phyloP scores from a whole-genome alignment of 2,329 filamentous ascomycete genomes.

The Epicoccum nigrum region DNA sequence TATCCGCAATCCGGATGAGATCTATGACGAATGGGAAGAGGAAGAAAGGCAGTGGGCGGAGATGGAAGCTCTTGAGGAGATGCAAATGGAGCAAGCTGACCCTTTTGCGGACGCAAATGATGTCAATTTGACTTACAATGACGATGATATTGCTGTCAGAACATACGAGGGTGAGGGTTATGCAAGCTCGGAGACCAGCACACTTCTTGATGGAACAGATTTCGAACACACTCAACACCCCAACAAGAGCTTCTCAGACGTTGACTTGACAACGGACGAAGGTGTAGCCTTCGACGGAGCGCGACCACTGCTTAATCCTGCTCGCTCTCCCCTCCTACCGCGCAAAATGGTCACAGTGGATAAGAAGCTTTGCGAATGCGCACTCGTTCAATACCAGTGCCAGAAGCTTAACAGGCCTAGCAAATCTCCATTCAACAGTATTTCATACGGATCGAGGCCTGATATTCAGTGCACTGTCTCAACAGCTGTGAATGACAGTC shows the following conservation, averaged over 20 bases:
- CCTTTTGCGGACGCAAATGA: conserved; percentile 10
- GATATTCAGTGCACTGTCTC: conserved; percentile 16
- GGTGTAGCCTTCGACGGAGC: not conserved
- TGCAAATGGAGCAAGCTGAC: conserved; percentile 16
- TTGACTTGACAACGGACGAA: conserved; percentile 10
- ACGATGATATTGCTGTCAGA: not conserved
- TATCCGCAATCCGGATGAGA: conserved; percentile 33
- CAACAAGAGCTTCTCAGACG: conserved; percentile 10
- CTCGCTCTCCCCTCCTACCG: not conserved
- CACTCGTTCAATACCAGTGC: conserved; percentile 23
- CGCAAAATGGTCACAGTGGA: not conserved
- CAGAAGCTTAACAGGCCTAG: conserved; percentile 4
- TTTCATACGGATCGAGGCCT: conserved; percentile 22
- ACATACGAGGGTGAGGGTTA: conserved; percentile 11
- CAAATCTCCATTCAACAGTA: conserved; percentile 16
- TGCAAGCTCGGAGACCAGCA: conserved; percentile 27
- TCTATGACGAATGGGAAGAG: conserved; percentile 28
- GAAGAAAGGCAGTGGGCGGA: conserved; percentile 23
- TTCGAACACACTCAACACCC: not conserved
- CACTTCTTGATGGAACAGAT: conserved; percentile 25
- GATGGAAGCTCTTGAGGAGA: conserved; percentile 11
- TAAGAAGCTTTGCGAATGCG: conserved; percentile 23
- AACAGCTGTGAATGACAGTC: conserved; percentile 1
- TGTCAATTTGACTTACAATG: not conserved
- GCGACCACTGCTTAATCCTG: conserved; percentile 3